Conservation (phyloP, 1,284 basidiomycete species). For the Pseudozyma sp. region DNA sequence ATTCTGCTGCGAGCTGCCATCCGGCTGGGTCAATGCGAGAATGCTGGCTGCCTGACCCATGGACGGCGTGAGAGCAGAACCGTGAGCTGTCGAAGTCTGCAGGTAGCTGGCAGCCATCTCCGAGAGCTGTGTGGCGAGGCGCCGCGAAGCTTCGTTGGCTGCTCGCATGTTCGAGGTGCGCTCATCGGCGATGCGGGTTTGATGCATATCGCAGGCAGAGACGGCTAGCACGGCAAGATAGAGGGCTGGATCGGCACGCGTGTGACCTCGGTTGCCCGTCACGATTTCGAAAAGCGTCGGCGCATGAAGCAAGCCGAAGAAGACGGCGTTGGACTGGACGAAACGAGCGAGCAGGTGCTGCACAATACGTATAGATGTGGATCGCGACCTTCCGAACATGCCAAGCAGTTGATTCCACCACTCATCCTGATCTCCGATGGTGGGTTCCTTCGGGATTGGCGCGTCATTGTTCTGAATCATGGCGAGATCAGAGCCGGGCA, state of each 20-base stretch:
- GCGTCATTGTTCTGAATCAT: constrained; percentile 49
- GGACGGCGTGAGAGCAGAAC: constrained; percentile 27
- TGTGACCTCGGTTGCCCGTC: constrained; percentile 20
- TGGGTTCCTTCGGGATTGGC: constrained; percentile 35
- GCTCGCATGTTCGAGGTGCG: constrained; percentile 41
- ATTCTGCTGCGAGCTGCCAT: constrained; percentile 41
- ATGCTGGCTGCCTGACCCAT: constrained; percentile 51
- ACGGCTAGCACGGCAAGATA: constrained; percentile 51
- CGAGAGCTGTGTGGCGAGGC: constrained; percentile 24
- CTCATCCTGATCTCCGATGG: constrained; percentile 16
- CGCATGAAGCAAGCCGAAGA: constrained; percentile 50
- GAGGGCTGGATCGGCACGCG: constrained; percentile 40
- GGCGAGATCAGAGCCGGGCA: constrained; percentile 45
- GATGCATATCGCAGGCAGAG: constrained; percentile 50
- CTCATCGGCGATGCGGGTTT: constrained; percentile 30
- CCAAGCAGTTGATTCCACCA: constrained; percentile 41
- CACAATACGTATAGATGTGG: constrained; percentile 22
- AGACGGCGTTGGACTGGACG: constrained; percentile 53
- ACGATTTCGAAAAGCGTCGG: constrained; percentile 41
- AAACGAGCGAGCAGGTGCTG: constrained; percentile 43
- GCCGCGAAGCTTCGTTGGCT: constrained; percentile 31
- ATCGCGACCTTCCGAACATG: constrained; percentile 22
- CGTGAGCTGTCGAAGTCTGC: constrained; percentile 32
- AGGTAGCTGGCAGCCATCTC: constrained; percentile 40
- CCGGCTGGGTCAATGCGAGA: constrained; percentile 40